Conservation (phyloP, 306 rosid genomes). For the Coriaria nepalensis region DNA sequence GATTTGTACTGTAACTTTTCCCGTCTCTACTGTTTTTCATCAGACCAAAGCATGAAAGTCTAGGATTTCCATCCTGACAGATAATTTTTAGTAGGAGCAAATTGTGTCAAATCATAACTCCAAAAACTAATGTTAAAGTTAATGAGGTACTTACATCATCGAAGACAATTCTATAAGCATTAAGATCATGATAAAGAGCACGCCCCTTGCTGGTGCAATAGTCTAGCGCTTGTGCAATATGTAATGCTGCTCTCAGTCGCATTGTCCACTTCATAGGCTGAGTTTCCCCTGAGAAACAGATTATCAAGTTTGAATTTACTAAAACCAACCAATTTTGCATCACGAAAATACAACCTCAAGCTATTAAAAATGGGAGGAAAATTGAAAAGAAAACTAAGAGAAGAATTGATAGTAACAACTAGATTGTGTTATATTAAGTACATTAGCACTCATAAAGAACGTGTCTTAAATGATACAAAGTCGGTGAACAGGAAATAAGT, state of each 20-base stretch:
- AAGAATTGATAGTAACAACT: too few species aligned
- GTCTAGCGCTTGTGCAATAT: conserved; percentile 90
- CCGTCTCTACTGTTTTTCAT: conserved; percentile 98
- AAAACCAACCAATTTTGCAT: background rate
- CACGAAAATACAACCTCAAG: background rate
- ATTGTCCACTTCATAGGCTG: conserved; percentile 94
- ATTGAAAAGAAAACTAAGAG: background rate
- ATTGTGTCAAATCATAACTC: conserved; percentile 7
- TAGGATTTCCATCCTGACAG: conserved; percentile 75
- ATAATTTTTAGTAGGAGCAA: conserved; percentile 8
- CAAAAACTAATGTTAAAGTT: conserved; percentile 4
- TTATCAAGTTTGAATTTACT: conserved; percentile 8
- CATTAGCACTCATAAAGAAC: background rate
- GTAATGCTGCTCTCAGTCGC: conserved; percentile 88
- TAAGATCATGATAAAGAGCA: conserved; percentile 85
- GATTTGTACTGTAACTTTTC: conserved; percentile 87
- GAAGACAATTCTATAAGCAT: conserved; percentile 81
- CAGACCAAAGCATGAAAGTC: conserved; percentile 95
- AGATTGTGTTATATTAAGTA: background rate
- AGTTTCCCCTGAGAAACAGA: conserved; percentile 59
- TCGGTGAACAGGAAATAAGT: background rate
- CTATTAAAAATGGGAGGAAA: background rate
- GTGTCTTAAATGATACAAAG: background rate
- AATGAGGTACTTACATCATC: conserved; percentile 58
- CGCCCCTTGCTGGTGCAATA: conserved; percentile 91